Conservation (phyloP, 305 asterid species). For the Withania somnifera region DNA sequence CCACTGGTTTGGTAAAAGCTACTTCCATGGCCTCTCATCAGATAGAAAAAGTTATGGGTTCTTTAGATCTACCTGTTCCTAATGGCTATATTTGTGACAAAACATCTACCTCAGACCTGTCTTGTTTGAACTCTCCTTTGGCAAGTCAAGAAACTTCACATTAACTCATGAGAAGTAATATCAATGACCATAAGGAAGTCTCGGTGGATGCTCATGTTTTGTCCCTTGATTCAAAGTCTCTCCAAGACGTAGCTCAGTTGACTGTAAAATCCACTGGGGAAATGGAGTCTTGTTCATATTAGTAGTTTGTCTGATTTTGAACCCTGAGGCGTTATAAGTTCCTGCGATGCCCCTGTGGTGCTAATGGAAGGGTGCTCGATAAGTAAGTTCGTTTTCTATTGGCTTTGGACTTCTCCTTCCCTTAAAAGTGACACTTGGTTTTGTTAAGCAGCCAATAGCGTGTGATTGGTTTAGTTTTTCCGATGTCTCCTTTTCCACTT, state of each 20-base stretch:
- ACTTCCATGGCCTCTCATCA: not conserved
- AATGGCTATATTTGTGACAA: slow-evolving; percentile 3
- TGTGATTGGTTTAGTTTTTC: not conserved
- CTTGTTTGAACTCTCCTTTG: not conserved
- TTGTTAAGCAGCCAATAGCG: not conserved
- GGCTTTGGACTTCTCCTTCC: not conserved
- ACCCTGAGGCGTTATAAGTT: not conserved
- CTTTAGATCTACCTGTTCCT: not conserved
- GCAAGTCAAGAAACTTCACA: not conserved
- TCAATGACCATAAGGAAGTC: not conserved
- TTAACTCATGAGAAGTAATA: not conserved
- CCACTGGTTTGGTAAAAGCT: not conserved
- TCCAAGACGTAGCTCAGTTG: not conserved
- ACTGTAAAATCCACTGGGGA: not conserved
- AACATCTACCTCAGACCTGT: not conserved
- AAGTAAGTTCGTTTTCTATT: not conserved
- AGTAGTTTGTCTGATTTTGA: not conserved
- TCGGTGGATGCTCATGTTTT: not conserved
- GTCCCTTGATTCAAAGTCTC: slow-evolving; percentile 1
- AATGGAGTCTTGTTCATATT: not conserved
- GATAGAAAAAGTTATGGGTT: not conserved
- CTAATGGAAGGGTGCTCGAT: not conserved
- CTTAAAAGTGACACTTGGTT: not conserved
- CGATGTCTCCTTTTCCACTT: not conserved
- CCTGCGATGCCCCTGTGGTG: not conserved